Base-by-base conservation (phyloP, 2,329 filamentous ascomycete species). In the Calonectria hawksworthii region DNA sequence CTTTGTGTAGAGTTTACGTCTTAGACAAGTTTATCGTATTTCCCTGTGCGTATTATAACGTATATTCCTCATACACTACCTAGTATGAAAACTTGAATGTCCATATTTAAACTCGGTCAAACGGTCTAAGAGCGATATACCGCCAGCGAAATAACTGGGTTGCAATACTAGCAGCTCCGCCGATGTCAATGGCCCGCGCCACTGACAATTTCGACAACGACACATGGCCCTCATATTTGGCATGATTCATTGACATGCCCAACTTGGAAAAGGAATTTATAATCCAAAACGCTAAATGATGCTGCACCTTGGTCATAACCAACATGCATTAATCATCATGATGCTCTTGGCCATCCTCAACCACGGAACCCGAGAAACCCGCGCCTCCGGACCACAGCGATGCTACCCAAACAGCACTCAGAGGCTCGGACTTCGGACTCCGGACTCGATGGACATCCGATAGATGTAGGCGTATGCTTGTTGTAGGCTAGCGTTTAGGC, bases 281-380 rank as follows among this genome's bases (percentile, higher is more conserved):
- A 61, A 61, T 23, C 56, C 8, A 11, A 21, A 61, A 28, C 5
- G 44, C n/a, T 47, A 47, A 47, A 23, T 47, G 44, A n/a, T 13
- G 8, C 32, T 26, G 10, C 14, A 3, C 32, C 23, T 36, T 7
- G 1, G n/a, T 13, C 18, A 23, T 7, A n/a, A 13, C 54, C 30
- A 36, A n/a, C 32, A n/a, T 59, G 54, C 13, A 59, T 59, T 59
- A 26, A 36, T 59, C 54, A 59, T 59, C 32, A 28, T 28, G 11
- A 28, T 23, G 11, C 23, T 26, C 34, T 34, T 61, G 34, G 56
- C n/a, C 11, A 10, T 36, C 16, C 18, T 14, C n/a, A 61, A 16
- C n/a, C 61, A 30, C 65, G 65, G 65, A 38, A 41, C 65, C 65
- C 65, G 65, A 68, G 34, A 38, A 68, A 21, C 23, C 65, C 50